Evolutionary conservation across 2,329 filamentous ascomycete species (phyloP), one percentile per base, ranked within the genome.

Genomic region (Trichoderma aggressivum): DNA sequence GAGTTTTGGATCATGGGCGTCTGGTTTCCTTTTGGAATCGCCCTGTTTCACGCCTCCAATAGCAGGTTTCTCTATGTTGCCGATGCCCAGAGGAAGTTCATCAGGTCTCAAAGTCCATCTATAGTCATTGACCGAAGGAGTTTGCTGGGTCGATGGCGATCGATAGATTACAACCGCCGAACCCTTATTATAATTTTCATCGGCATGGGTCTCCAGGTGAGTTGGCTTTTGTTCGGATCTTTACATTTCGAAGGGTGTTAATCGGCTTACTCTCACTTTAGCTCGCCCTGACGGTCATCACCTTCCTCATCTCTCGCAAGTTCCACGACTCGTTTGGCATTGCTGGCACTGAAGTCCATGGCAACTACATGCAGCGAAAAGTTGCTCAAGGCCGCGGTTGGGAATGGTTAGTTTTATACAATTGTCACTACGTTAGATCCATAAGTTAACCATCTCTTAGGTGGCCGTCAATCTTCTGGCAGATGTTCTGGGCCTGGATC

Each of bases 1-100:
- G 87, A 90, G 78, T 92, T 85, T 77, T 92, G 89, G 88, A 84
- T 90, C 78, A 92, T 92, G 90, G 86, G 87, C 73, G 82, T 89
- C 70, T 90, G 88, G 77, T 81, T 91, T 3, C 90, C 90, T 12
- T 85, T 89, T 61, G 89, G 90, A 28, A 88, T 92, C 69, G 89
- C 88, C 8, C 80, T 92, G 6, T 91, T 91, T 76, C 89, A 91
- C 76, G 89, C 88, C 26, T 86, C 87, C 72, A 90, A 90, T 77
- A 86, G 83, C 75, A 87, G 88, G 70, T 88, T 91, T 67, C 83
- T 90, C 21, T 82, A 89, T 73, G 82, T 90, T 69, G 88, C 88
- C 64, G 84, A 84, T 73, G 82, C 84, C 30, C 89, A 90, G 77
- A 83, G 81, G 73, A 83, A 84, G 65, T 81, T 81, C 34, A 78